phyloP scores from a whole-genome alignment of 163 green algal genomes.

The Chlamydomonas reinhardtii region DNA sequence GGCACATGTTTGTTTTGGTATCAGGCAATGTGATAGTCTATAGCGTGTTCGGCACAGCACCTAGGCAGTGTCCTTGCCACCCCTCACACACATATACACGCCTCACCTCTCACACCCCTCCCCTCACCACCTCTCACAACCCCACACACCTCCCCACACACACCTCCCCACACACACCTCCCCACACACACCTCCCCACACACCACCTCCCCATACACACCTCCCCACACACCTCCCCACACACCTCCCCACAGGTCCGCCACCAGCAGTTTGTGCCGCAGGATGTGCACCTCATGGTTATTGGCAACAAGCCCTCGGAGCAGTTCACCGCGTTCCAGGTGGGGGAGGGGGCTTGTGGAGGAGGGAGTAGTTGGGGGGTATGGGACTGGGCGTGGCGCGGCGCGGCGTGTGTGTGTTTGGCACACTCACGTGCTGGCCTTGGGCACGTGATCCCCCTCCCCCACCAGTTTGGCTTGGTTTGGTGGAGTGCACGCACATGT shows the following conservation, averaged over 20 bases:
- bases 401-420: too few relatives aligned
- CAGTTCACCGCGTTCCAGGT: slow-evolving; percentile 89
- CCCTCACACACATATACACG: background rate
- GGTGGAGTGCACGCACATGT: too few relatives aligned
- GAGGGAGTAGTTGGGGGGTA: background rate
- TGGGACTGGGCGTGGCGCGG: background rate
- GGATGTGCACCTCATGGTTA: slow-evolving; percentile 76
- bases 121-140: too few relatives aligned
- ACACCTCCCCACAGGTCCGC: slow-evolving; percentile 17
- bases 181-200: background rate
- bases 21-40: too few relatives aligned
- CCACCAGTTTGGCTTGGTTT: too few relatives aligned
- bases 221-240: too few relatives aligned
- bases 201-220: background rate
- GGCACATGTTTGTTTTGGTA: background rate
- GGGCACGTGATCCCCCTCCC: too few relatives aligned
- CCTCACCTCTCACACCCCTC: too few relatives aligned
- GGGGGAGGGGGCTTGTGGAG: background rate
- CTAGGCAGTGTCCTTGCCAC: too few relatives aligned
- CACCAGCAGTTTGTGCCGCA: slow-evolving; percentile 48
- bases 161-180: background rate
- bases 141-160: too few relatives aligned
- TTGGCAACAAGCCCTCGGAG: slow-evolving; percentile 78
- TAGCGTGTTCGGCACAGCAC: too few relatives aligned
- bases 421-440: too few relatives aligned